Conservation (phyloP, 306 rosid genomes). For the Sechiopsis laciniata region DNA sequence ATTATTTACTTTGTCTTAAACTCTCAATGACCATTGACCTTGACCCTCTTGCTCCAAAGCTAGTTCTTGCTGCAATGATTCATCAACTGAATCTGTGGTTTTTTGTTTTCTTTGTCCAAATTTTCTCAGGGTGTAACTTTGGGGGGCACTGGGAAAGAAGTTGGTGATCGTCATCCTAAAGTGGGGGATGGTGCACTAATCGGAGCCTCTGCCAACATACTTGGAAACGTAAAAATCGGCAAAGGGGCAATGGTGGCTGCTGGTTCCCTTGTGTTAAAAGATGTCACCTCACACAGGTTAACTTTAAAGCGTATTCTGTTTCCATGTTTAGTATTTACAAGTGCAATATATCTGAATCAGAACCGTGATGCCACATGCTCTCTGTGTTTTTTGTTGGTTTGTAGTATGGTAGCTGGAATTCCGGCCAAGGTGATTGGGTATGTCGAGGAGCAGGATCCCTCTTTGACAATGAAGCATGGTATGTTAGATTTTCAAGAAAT, state of each 20-base stretch:
- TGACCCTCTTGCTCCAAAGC: not conserved
- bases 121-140: slow-evolving; percentile 72
- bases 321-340: not conserved
- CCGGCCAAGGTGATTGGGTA: slow-evolving; percentile 72
- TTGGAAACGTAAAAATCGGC: slow-evolving; percentile 82
- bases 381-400: slow-evolving; percentile 9
- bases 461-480: slow-evolving; percentile 97
- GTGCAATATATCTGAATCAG: not conserved
- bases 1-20: not conserved
- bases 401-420: slow-evolving; percentile 84
- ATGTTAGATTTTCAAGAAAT: slow-evolving; percentile 26
- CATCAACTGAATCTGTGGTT: slow-evolving; percentile 9
- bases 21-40: too few relatives aligned
- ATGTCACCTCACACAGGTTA: slow-evolving; percentile 72
- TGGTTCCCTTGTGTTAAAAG: slow-evolving; percentile 78
- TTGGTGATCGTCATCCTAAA: slow-evolving; percentile 88
- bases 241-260: slow-evolving; percentile 85
- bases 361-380: slow-evolving; percentile 5
- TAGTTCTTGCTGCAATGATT: not conserved
- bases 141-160: slow-evolving; percentile 84
- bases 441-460: slow-evolving; percentile 57
- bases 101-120: slow-evolving; percentile 12
- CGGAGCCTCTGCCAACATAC: slow-evolving; percentile 77
- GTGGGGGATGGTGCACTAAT: slow-evolving; percentile 86
- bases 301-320: not conserved